Conservation (phyloP, 345 rosid genomes). For the Kandelia obovata region DNA sequence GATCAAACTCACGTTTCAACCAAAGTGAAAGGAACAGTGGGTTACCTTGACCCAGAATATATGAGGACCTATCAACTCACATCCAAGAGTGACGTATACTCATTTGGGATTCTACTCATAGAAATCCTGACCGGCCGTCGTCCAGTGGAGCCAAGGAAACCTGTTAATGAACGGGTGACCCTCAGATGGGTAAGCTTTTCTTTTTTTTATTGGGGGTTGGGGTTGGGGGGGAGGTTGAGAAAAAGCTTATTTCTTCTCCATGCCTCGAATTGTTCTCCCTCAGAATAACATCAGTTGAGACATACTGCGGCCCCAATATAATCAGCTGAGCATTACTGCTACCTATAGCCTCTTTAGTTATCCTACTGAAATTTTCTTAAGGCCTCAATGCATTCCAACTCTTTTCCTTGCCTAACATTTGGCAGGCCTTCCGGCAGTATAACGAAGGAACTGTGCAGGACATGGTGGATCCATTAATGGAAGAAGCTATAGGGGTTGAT, state of each 20-base stretch:
- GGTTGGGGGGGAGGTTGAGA: too few relatives aligned
- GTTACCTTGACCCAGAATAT: constrained; percentile 96
- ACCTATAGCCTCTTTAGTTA: not conserved
- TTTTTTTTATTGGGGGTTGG: too few relatives aligned
- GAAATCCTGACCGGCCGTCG: constrained; percentile 91
- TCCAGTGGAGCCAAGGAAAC: constrained; percentile 68
- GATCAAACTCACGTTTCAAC: constrained; percentile 80
- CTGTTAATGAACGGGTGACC: constrained; percentile 65
- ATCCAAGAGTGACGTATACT: constrained; percentile 82
- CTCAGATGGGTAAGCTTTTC: constrained; percentile 73
- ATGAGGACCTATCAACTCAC: constrained; percentile 95
- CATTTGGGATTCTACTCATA: constrained; percentile 81
- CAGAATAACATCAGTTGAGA: too few relatives aligned
- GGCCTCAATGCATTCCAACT: not conserved
- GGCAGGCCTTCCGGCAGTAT: constrained; percentile 70
- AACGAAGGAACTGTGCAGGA: constrained; percentile 53
- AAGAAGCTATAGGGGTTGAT: constrained; percentile 45
- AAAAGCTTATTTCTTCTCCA: constrained; percentile 21
- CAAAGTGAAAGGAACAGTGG: constrained; percentile 91
- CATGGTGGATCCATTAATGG: constrained; percentile 63
- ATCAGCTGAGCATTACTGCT: too few relatives aligned
- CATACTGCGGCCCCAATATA: too few relatives aligned
- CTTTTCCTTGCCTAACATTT: not conserved
- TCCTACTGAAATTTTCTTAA: not conserved
- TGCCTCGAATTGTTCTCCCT: not conserved